A percentile compares a stretch with the other conserved stretches of the same genome.
phyloP scores from a whole-genome alignment of 2,329 filamentous ascomycete genomes.

The Zymoseptoria pseudotritici region DNA sequence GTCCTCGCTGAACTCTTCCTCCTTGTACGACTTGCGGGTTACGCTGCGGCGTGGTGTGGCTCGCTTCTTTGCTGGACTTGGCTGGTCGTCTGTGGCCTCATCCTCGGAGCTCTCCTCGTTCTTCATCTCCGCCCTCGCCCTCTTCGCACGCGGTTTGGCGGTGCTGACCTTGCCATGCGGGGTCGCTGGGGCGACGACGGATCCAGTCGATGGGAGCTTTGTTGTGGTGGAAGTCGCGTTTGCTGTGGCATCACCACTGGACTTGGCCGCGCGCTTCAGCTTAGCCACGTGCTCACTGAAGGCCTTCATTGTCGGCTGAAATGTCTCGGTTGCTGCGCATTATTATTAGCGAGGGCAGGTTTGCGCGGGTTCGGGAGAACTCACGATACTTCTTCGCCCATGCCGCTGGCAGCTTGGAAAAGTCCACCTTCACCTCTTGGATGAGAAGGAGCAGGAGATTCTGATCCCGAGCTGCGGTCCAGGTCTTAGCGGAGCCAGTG shows the following conservation, averaged over 20 bases:
- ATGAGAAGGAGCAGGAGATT: slow-evolving; percentile 20
- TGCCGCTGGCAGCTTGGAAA: no score
- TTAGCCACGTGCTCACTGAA: slow-evolving; percentile 18
- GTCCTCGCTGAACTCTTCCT: slow-evolving; percentile 4
- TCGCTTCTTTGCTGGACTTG: slow-evolving; percentile 10
- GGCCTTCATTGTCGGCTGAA: slow-evolving; percentile 13
- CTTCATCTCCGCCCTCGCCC: slow-evolving; percentile 13
- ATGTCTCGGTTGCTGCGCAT: slow-evolving; percentile 8
- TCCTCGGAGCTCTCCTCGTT: slow-evolving; percentile 22
- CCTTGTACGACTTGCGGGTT: slow-evolving; percentile 2
- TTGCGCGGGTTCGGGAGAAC: not conserved
- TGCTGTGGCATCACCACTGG: no score
- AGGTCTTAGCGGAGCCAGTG: slow-evolving; percentile 7
- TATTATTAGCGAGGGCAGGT: not conserved
- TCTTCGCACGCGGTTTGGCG: slow-evolving; percentile 12
- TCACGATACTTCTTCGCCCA: slow-evolving; percentile 8
- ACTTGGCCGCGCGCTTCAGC: slow-evolving; percentile 2
- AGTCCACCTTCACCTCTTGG: slow-evolving; percentile 5
- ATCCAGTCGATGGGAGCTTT: no score
- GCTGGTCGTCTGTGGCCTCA: slow-evolving; percentile 10
- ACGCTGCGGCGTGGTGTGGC: slow-evolving; percentile 10
- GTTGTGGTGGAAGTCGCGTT: no score
- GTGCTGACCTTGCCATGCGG: not conserved
- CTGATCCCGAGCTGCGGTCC: slow-evolving; percentile 20
- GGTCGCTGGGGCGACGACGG: not conserved